A percentile compares a stretch with the other conserved stretches of the same genome.
Evolutionary conservation across 2,329 filamentous ascomycete species (phyloP).

Genomic region (Claviceps digitariae): DNA sequence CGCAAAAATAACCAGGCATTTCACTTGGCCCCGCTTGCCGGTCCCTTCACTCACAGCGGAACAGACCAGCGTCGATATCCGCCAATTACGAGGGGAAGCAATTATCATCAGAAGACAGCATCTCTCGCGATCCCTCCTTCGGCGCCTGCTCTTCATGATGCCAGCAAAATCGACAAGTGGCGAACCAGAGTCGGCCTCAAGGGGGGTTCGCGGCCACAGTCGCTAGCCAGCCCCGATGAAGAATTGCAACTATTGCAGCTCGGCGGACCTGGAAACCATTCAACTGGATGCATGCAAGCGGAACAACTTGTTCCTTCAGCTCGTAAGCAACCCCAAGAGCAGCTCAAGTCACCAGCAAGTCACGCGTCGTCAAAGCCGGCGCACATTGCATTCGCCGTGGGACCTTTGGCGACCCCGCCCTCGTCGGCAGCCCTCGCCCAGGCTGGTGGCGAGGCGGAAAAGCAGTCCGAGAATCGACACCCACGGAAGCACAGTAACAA

Average conservation of each 20-base stretch:
- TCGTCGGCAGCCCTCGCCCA: background rate
- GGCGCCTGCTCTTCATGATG: constrained; percentile 16
- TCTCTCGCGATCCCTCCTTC: constrained; percentile 15
- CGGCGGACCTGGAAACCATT: background rate
- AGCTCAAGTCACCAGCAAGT: background rate
- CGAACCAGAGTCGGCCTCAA: constrained; percentile 15
- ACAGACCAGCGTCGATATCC: constrained; percentile 21
- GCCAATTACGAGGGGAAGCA: constrained; percentile 22
- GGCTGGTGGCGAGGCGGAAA: background rate
- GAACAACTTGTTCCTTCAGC: background rate
- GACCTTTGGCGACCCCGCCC: background rate
- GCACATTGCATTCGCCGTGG: constrained; percentile 1
- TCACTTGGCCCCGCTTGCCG: constrained; percentile 11
- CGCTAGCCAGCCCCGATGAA: background rate
- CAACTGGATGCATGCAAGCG: background rate
- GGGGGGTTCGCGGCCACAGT: constrained; percentile 1
- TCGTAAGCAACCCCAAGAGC: background rate
- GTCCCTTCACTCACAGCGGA: constrained; percentile 5
- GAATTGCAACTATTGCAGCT: background rate
- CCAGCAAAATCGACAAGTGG: constrained; percentile 21
- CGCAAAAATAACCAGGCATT: constrained; percentile 14
- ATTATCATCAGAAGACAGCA: constrained; percentile 13
- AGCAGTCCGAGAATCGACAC: background rate
- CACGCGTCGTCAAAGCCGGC: background rate
- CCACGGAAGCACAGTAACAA: constrained; percentile 6